Conservation (phyloP, 73 alveolate genomes). For the Uronychia setigera region DNA sequence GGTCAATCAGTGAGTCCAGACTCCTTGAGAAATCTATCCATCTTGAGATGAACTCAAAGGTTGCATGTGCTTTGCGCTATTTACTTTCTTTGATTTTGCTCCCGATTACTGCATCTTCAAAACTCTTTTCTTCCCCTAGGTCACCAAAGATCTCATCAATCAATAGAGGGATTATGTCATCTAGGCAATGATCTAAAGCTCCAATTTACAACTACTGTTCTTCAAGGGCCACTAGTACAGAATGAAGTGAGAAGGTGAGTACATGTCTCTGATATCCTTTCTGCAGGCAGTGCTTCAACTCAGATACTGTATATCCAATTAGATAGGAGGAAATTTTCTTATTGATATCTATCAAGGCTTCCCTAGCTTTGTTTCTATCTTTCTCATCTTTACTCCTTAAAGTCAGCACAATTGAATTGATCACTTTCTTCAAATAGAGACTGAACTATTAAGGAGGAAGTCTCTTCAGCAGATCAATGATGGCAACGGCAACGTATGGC, state of each 20-base stretch:
- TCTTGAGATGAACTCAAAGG: conserved; percentile 41
- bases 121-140: conserved; percentile 26
- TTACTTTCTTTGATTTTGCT: conserved; percentile 46
- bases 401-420: conserved; percentile 20
- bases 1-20: conserved; percentile 26
- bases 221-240: neutral
- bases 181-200: conserved; percentile 17
- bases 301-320: conserved; percentile 13
- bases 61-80: conserved; percentile 24
- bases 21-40: conserved; percentile 35
- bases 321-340: conserved; percentile 24
- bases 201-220: neutral
- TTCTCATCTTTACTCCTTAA: conserved; percentile 15
- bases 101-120: conserved; percentile 9
- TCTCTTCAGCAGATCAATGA: conserved; percentile 22
- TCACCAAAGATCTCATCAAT: conserved; percentile 53
- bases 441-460: conserved; percentile 19
- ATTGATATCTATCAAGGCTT: conserved; percentile 34
- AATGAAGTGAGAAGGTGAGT: conserved; percentile 1
- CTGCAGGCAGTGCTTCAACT: neutral
- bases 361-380: conserved; percentile 58
- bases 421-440: conserved; percentile 13
- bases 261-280: conserved; percentile 24
- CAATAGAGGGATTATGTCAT: neutral
- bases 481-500: conserved; percentile 45